Conservation (phyloP, 192 early-diverging fungal species). For the Paraglomus brasilianum region DNA sequence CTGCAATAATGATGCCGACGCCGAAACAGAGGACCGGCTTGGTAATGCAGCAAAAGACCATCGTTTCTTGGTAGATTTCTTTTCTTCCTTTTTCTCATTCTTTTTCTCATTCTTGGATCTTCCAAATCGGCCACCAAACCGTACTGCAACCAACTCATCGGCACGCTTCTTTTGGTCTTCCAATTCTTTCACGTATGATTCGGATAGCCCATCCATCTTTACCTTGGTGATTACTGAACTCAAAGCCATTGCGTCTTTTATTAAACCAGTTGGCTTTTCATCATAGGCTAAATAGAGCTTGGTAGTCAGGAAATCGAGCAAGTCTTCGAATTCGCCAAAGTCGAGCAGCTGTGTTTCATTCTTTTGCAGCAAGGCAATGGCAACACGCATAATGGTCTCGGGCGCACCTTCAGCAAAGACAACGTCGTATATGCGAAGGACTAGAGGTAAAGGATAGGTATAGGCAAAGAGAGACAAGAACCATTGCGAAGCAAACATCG, state of each 20-base stretch:
- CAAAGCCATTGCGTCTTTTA: conserved; percentile 77
- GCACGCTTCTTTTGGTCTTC: conserved; percentile 53
- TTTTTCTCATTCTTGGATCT: conserved; percentile 25
- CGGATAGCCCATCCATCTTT: conserved; percentile 69
- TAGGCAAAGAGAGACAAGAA: conserved; percentile 97
- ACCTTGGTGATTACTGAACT: conserved; percentile 61
- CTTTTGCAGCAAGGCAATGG: conserved; percentile 82
- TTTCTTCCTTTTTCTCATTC: conserved; percentile 11
- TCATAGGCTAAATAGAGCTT: conserved; percentile 82
- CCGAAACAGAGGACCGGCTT: not conserved
- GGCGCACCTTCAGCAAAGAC: conserved; percentile 86
- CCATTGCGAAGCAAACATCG: conserved; percentile 97
- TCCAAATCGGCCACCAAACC: conserved; percentile 50
- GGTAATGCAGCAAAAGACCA: conserved; percentile 17
- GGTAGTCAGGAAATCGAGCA: conserved; percentile 78
- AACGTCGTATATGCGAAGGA: conserved; percentile 91
- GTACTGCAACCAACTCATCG: conserved; percentile 47
- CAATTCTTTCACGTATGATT: conserved; percentile 51
- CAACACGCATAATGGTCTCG: conserved; percentile 88
- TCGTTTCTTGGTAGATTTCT: conserved; percentile 26
- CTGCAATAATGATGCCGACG: not conserved
- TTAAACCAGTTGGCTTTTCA: conserved; percentile 56
- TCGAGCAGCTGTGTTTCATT: conserved; percentile 69
- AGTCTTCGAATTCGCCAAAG: conserved; percentile 73
- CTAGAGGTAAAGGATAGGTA: conserved; percentile 85